Conservation (phyloP, 768 basidiomycete genomes). For the Tylopilus sp. region DNA sequence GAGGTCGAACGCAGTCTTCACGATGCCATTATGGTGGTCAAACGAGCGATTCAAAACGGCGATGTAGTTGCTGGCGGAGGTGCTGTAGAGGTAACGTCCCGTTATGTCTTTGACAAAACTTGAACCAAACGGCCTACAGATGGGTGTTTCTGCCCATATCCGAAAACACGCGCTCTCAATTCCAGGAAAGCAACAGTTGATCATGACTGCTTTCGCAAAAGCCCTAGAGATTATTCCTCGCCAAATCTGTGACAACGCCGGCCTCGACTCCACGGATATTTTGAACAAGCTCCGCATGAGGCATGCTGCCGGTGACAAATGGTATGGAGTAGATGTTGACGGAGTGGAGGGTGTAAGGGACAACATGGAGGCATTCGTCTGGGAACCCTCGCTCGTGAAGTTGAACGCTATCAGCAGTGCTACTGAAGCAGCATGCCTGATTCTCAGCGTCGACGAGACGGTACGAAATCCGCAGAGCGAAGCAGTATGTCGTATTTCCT, state of each 20-base stretch:
- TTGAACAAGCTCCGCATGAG: slow-evolving; percentile 97
- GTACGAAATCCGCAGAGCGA: slow-evolving; percentile 94
- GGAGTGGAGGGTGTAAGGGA: slow-evolving; percentile 84
- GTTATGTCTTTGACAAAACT: background rate
- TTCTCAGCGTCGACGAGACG: slow-evolving; percentile 96
- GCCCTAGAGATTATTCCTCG: slow-evolving; percentile 97
- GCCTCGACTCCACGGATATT: slow-evolving; percentile 94
- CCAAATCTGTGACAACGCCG: slow-evolving; percentile 98
- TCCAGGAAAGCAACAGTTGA: slow-evolving; percentile 91
- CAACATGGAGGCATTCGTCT: slow-evolving; percentile 97
- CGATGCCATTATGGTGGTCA: slow-evolving; percentile 99
- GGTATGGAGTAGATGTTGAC: slow-evolving; percentile 96
- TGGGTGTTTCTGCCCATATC: slow-evolving; percentile 95
- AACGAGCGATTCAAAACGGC: slow-evolving; percentile 91
- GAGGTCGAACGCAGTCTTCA: slow-evolving; percentile 97
- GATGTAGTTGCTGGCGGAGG: slow-evolving; percentile 98
- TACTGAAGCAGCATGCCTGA: slow-evolving; percentile 92
- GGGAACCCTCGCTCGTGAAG: slow-evolving; percentile 97
- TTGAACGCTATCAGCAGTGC: slow-evolving; percentile 94
- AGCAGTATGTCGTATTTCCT: slow-evolving; percentile 51
- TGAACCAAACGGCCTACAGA: slow-evolving; percentile 46
- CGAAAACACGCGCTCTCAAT: slow-evolving; percentile 89
- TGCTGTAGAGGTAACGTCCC: slow-evolving; percentile 76
- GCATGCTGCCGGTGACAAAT: slow-evolving; percentile 83
- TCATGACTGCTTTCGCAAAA: slow-evolving; percentile 94